Evolutionary conservation across 768 basidiomycete species (phyloP), one percentile per base, ranked within the genome.

Genomic region (Crassisporium funariophilum): DNA sequence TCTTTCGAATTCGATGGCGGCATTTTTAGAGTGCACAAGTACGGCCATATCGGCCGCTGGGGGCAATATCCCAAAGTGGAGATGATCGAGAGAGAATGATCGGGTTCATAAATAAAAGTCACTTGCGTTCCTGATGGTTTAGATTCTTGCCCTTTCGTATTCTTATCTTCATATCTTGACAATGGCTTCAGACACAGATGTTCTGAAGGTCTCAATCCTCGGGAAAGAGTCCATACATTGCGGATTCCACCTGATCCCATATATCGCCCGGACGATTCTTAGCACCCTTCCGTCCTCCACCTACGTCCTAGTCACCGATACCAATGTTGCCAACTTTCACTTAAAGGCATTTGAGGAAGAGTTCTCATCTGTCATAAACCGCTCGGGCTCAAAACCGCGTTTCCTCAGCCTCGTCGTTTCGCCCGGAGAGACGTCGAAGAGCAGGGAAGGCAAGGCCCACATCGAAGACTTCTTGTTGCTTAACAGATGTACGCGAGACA

Each of bases 341-440:
- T 82, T 98, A 27, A 52, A 73, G 6, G 66, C 76, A 2, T 87
- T 98, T 65, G 68, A 83, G 47, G 55, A 71, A 21, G 85, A 86
- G 20, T 95, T 98, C 62, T 59, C 74, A 5, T 44, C 53, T 31
- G 60, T 57, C 17, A 22, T 66, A 34, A 45, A 56, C 1, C 52
- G 44, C 24, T 40, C 46, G 9, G 55, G 59, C 9, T 37, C 64
- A 13, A 72, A 73, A 39, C 74, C 87, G 1, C 71, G 92, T 46
- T 91, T 97, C 67, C 60, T 98, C 50, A 78, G 77, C 48, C 80
- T 88, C 62, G 75, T 89, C 58, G 82, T 98, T 47, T 68, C 87
- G 0, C 97, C 97, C 0, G 97, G 97, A 34, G 97, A 99, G 71
- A 88, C 85, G 0, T 87, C 90, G 22, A 99, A 99, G 71, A 88